Evolutionary conservation across 257 asterid genomes (phyloP), one percentile per base, ranked within the genome.

Genomic region (Prunella vulgaris): DNA sequence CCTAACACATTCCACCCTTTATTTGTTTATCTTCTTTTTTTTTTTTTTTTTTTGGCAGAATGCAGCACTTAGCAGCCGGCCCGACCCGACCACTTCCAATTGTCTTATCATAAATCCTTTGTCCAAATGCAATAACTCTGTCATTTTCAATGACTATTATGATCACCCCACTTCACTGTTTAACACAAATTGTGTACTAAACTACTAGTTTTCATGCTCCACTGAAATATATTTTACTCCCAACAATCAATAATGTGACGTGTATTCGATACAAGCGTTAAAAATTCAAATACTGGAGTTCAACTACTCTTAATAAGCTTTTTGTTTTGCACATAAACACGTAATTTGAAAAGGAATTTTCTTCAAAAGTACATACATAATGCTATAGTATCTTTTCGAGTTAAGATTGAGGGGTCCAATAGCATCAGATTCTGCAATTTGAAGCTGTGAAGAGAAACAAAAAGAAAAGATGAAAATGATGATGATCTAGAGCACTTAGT

Each of bases 391-490:
- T 14, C 52, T 46, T 32, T 35, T 28, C 63, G 40, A 21, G 3
- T 21, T 13, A 18, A 28, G 37, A 32, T 33, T 12, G 57, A 18
- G 33, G 42, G 59, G 59, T 0, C 57, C 65, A 2, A n/a, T 42
- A 5, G 54, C 64, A 4, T 85, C 87, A 89, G 68, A 89, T 89
- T 81, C 95, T 82, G 87, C 96, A 87, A 76, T 85, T 89, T 63
- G 96, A 91, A 85, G 89, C 95, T 89, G n/a, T n/a, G 88, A 38
- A 48, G 32, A 30, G 20, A 60, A 21, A 44, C 3, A 8, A 2
- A 0, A 10, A 2, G 40, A 60, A n/a, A n/a, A 27, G 40, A 28
- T 4, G 18, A 38, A n/a, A n/a, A n/a, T 6, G 21, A 62, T 48
- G n/a, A 3, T 5, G 27, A 24, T 28, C 12, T 2, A 8, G 35